Evolutionary conservation across 2,329 filamentous ascomycete genomes (phyloP), one percentile per base, ranked within the genome.

Genomic region (Tolypocladium tropicale): DNA sequence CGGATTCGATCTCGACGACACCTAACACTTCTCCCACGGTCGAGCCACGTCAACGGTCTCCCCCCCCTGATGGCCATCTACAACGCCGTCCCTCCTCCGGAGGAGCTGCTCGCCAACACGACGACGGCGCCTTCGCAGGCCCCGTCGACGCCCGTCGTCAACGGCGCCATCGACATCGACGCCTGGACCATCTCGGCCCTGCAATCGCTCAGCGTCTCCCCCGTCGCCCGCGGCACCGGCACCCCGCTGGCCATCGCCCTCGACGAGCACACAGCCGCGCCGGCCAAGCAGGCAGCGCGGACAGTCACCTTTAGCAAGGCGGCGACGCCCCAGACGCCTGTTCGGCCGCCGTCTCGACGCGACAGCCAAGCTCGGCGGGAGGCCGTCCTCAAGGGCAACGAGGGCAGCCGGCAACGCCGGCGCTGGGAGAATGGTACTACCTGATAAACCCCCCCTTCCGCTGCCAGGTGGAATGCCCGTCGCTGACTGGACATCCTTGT

Each of bases 381-480:
- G 61, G 82, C 85, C 2, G 68, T 95, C 54, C 77, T 94, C 34
- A 95, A 91, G 74, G 93, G 93, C 56, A 95, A 95, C 63, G 91
- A 96, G 71, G 93, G 93, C 36, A 93, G 84, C 64, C 82, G 93
- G 37, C 85, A 93, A 65, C 80, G 93, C 53, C 86, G 93, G 64
- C 81, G 93, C 56, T 97, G 92, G 91, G 94, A 99, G 76, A 99
- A 97, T 71, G 89, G 90, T 95, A 79, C 39, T 95, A 61, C 73
- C 66, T 41, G 49, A 37, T n/a, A n/a, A n/a, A n/a, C n/a, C n/a
- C n/a, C n/a, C 46, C 18, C 46, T 2, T 23, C 36, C 37, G 9
- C 12, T 3, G 4, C 14, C 41, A 12, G 10, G 4, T 2, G 14
- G 43, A 10, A 4, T 6, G 1, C 36, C 5, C 30, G n/a, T 25